Percentiles rank a stretch among this genome's conserved stretches.
phyloP scores from a whole-genome alignment of 768 basidiomycete species.

The Roridomyces roridus region DNA sequence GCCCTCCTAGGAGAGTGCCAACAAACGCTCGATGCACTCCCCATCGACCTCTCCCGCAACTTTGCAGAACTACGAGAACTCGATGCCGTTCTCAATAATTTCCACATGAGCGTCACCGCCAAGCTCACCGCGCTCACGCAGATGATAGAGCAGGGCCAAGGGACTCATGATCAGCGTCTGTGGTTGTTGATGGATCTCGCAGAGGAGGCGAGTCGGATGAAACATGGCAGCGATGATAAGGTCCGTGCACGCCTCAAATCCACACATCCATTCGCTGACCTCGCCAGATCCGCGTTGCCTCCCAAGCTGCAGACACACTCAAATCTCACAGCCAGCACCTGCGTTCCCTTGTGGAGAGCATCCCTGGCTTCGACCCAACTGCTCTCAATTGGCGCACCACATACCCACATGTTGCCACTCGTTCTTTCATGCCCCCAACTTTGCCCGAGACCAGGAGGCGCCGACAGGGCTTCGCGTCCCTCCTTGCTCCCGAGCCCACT shows the following conservation, averaged over 20 bases:
- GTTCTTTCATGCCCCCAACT: conserved; percentile 65
- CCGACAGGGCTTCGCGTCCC: conserved; percentile 59
- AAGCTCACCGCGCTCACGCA: conserved; percentile 79
- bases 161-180: conserved; percentile 75
- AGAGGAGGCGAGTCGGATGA: conserved; percentile 89
- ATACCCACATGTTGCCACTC: conserved; percentile 78
- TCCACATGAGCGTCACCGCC: too few relatives aligned
- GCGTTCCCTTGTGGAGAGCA: conserved; percentile 60
- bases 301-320: conserved; percentile 89
- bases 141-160: conserved; percentile 72
- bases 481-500: conserved; percentile 64
- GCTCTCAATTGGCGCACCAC: conserved; percentile 66
- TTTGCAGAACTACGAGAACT: conserved; percentile 98
- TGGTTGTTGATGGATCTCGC: conserved; percentile 91
- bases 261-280: conserved; percentile 88
- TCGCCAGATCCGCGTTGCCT: conserved; percentile 93
- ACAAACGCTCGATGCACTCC: conserved; percentile 92
- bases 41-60: conserved; percentile 91
- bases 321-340: conserved; percentile 68
- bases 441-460: conserved; percentile 68
- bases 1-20: conserved; percentile 82
- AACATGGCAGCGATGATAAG: conserved; percentile 97
- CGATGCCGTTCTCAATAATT: conserved; percentile 98
- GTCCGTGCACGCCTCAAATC: conserved; percentile 93
- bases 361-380: conserved; percentile 68